Evolutionary conservation across 1,139 yeast species (phyloP).

Genomic region (Sugiyamaella grinbergsii): DNA sequence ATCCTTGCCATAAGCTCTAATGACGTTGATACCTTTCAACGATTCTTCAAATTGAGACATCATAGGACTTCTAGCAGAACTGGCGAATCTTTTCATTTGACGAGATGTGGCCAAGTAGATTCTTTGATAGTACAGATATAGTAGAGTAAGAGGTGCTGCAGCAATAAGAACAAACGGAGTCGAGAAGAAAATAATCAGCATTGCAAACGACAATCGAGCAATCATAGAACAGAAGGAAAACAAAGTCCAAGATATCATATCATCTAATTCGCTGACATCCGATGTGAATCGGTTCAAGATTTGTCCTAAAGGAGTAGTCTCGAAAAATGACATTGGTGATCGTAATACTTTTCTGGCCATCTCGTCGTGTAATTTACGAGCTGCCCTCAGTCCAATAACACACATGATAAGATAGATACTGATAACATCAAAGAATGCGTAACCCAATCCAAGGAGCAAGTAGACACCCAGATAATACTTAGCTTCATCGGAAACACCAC

Average conservation of each 20-base stretch:
- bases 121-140: conserved; percentile 83
- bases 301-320: conserved; percentile 96
- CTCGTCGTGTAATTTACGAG: conserved; percentile 68
- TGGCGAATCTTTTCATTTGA: conserved; percentile 85
- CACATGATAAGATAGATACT: conserved; percentile 78
- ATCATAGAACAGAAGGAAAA: conserved; percentile 75
- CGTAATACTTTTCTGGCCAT: conserved; percentile 82
- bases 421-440: conserved; percentile 58
- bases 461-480: conserved; percentile 71
- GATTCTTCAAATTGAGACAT: conserved; percentile 95
- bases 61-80: conserved; percentile 86
- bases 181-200: conserved; percentile 75
- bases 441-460: conserved; percentile 67
- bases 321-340: conserved; percentile 97
- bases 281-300: conserved; percentile 90
- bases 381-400: conserved; percentile 80
- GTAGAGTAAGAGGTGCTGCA: conserved; percentile 66
- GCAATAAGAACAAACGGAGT: conserved; percentile 85
- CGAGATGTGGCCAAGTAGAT: conserved; percentile 88
- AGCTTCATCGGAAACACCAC: conserved; percentile 70
- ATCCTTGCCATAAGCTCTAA: conserved; percentile 92
- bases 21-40: conserved; percentile 82
- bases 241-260: conserved; percentile 79
- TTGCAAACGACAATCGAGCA: conserved; percentile 74
- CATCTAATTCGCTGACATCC: conserved; percentile 91